A percentile compares a stretch with the other conserved stretches of the same genome.
These are phyloP conservation scores for Byssochlamys sp. DNA, from an alignment of 2,329 filamentous ascomycete genomes.

Conservation along the genomic window DNA sequence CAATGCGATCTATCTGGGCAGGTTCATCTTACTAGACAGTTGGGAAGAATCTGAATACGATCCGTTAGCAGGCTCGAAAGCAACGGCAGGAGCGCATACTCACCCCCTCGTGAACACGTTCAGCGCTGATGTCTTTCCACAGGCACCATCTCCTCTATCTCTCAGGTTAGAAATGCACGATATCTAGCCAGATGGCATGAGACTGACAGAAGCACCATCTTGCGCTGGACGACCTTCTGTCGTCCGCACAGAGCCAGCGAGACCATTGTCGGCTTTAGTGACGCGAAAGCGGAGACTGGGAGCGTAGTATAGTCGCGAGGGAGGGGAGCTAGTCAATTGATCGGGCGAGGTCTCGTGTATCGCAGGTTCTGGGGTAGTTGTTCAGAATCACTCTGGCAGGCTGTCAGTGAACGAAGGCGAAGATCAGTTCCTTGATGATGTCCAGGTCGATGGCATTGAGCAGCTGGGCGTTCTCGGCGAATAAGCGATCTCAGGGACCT, in stretches of 20 bases:
- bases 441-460: background rate
- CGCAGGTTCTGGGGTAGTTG: background rate
- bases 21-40: constrained; percentile 66
- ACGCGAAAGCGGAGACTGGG: constrained; percentile 2
- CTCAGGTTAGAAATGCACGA: constrained; percentile 11
- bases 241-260: constrained; percentile 55
- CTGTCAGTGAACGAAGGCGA: background rate
- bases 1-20: background rate
- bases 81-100: constrained; percentile 21
- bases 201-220: constrained; percentile 77
- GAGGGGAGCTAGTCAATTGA: background rate
- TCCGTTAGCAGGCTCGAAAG: constrained; percentile 6
- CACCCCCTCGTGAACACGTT: constrained; percentile 98
- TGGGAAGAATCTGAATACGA: constrained; percentile 67
- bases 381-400: background rate
- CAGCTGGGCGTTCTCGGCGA: background rate
- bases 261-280: constrained; percentile 1
- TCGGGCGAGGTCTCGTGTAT: background rate
- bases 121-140: constrained; percentile 89
- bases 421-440: background rate
- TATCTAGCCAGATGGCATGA: background rate
- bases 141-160: constrained; percentile 80
- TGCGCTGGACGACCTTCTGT: constrained; percentile 81
- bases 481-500: background rate
- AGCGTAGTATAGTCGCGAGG: constrained; percentile 1